Base-by-base conservation (phyloP, 2,329 filamentous ascomycete species). In the Ascocoryne sarcoides region DNA sequence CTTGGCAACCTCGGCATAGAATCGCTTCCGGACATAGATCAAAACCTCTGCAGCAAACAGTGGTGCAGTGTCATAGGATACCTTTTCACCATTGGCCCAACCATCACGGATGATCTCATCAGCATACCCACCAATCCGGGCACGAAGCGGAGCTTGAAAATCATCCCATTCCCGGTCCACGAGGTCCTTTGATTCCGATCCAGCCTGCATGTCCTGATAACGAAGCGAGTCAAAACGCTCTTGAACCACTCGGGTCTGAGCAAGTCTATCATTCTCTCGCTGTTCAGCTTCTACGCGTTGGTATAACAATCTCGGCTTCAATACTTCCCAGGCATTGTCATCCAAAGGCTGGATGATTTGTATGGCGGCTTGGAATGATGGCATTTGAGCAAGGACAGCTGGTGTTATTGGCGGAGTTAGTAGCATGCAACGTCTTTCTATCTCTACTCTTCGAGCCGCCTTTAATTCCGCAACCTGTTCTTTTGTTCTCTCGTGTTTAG, bases 11-110 rank as follows among this genome's bases (percentile, higher is more conserved):
- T 76, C 69, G 15, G 69, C 67, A 56, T 83, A 82, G 58, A 84
- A 88, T n/a, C 68, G 69, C 46, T 70, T 70, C 26, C 79, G 76
- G 39, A 84, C 73, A 55, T 79, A 66, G n/a, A 80, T 63, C 29
- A 92, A 65, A 14, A 86, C 75, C 36, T 85, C 77, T 23, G 75
- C 78, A 4, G 84, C 84, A 60, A 90, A 90, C 36, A 72, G 73
- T 4, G 79, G 70, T 44, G 73, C 73, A 48, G 68, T 81, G 10
- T 81, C 75, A 51, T 71, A 76, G 36, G 71, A 76, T 14, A 89
- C 67, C 43, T 71, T 75, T 28, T 69, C 67, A 32, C 81, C 82
- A 36, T 72, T 68, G 19, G 69, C 67, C 84, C 83, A 90, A 29
- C 65, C 67, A 43, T 76, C 68, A 18, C 67, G 67, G 49, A 88